Base-by-base conservation (phyloP, 352 stramenopile genomes). In the Pythium dissotocum region DNA sequence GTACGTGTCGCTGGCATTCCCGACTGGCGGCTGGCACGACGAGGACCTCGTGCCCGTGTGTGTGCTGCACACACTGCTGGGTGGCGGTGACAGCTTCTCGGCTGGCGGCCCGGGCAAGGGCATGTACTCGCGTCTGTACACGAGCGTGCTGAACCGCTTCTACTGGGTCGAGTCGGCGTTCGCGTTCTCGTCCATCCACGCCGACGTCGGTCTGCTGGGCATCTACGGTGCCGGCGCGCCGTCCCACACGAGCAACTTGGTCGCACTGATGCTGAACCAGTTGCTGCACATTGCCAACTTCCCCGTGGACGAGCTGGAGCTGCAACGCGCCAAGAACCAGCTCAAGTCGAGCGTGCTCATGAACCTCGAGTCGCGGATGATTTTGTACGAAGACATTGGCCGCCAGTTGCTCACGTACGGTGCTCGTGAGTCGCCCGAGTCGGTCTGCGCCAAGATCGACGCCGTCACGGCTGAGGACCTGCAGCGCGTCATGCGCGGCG, bases 51-150 rank as follows among this genome's bases (percentile, higher is more conserved):
- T 99, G 18, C 87, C 97, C 0, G 90, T 97, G 38, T 99, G 96
- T 62, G 97, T 99, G 48, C 79, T 99, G 24, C 96, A 99, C 76
- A 99, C 97, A 51, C 79, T 99, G 10, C 75, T 99, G 16, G 98
- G 98, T 21, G 98, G 98, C 26, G 98, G 98, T 32, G 94, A 97
- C 68, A 99, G 94, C 61, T 99, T 99, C 78, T 99, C 97, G 44
- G 97, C 98, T 26, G 98, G 98, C 62, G 98, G 98, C 0, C 98
- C 98, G 18, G 98, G 98, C 48, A 99, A 99, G 77, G 98, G 98
- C 61, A 99, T 99, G 97, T 99, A 99, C 80, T 99, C 96, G 56
- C 91, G 97, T 1, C 85, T 99, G 56, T 99, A 99, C 82, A 95
- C 95, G 57, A 91, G 82, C 71, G 96, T 99, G 51, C 79, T 99